Base-by-base conservation (phyloP, 2,329 filamentous ascomycete species). In the Bipolaris gigantea region DNA sequence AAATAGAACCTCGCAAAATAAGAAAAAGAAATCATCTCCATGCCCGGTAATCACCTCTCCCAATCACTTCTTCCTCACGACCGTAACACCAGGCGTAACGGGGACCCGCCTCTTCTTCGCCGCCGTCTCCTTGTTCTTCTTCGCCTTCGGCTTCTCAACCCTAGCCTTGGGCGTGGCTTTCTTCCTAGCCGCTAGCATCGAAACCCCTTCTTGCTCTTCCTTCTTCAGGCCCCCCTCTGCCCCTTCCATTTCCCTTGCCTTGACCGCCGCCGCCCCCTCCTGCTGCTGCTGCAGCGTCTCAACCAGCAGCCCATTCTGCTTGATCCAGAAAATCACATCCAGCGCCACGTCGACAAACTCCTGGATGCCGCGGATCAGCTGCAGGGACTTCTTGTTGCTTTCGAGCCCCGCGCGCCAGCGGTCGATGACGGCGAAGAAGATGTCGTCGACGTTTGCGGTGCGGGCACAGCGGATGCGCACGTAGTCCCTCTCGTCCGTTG, bases 341-440 rank as follows among this genome's bases (percentile, higher is more conserved):
- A 72, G 56, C 16, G 64, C 67, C 0, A 71, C 51, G 18, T 73
- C 71, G 36, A 64, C 67, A 43, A 73, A 73, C 55, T 73, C 71
- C 49, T 73, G 70, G 2, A 58, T 50, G 0, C 70, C 71, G 0
- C 71, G 61, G 8, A 73, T 64, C 0, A 65, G 32, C 34, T 48
- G 33, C 32, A 62, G 40, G 5, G 50, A 42, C 36, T 62, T 44
- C 42, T 62, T 69, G 8, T 50, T 50, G 15, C 52, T 54, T 16
- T 56, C 50, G 6, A 63, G 34, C 0, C 68, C 70, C 1, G 65
- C 64, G 3, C 70, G 62, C 64, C 69, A 73, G n/a, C 69, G 66
- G 42, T 73, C 71, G 0, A 69, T 49, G 1, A 65, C 62, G 0
- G 64, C 62, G 18, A 72, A 70, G 64, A 72, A 73, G n/a, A 73